These are phyloP conservation scores for Cordia subcordata DNA, from an alignment of 257 asterid species.

Conservation along the genomic window DNA sequence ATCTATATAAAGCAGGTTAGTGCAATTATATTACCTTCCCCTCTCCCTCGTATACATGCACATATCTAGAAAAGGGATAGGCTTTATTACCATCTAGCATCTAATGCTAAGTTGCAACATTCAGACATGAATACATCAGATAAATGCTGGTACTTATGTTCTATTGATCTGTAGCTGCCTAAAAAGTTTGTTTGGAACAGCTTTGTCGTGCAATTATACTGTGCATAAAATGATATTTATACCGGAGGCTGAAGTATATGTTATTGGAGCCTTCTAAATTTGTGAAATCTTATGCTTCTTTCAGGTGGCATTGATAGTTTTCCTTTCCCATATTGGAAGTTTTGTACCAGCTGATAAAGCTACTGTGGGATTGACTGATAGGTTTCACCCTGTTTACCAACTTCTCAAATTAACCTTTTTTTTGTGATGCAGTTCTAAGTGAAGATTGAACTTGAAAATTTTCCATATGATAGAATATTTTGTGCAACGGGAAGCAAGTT, in stretches of 20 bases:
- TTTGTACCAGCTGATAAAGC: conserved; percentile 99
- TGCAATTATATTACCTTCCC: conserved; percentile 10
- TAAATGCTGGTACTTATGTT: background rate
- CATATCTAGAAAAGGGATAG: background rate
- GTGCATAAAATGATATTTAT: background rate
- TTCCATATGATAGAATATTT: conserved; percentile 61
- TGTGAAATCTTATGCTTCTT: conserved; percentile 13
- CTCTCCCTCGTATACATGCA: background rate
- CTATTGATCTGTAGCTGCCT: background rate
- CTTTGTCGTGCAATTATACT: background rate
- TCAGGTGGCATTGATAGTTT: conserved; percentile 96
- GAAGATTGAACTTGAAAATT: background rate
- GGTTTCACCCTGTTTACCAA: conserved; percentile 36
- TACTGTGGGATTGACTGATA: conserved; percentile 90
- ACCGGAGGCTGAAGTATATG: conserved; percentile 1
- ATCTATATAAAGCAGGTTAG: conserved; percentile 87
- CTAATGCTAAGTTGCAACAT: background rate
- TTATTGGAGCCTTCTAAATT: conserved; percentile 1
- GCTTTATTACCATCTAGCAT: background rate
- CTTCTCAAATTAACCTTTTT: conserved; percentile 12
- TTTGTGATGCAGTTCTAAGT: background rate
- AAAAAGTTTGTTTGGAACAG: background rate
- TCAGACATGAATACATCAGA: background rate
- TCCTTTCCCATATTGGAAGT: conserved; percentile 94
- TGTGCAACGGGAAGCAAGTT: conserved; percentile 92